A percentile compares a stretch with the other conserved stretches of the same genome.
Conservation (phyloP, 148 eudicot species). For the Gaultheria prostrata region DNA sequence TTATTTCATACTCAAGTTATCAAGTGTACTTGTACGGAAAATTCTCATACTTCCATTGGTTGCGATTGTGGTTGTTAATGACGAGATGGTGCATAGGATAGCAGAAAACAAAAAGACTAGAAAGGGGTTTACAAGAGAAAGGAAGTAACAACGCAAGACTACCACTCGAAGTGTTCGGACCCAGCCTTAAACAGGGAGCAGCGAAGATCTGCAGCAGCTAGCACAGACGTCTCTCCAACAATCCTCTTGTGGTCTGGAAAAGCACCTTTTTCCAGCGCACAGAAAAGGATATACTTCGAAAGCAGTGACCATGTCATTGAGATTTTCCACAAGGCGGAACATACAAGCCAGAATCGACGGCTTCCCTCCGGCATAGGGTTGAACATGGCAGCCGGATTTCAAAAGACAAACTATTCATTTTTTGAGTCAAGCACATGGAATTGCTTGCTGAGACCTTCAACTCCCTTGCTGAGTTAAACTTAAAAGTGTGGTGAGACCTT, state of each 20-base stretch:
- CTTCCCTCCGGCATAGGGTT: neutral
- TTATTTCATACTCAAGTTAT: too few relatives aligned
- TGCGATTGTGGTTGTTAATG: too few relatives aligned
- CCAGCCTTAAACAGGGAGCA: neutral
- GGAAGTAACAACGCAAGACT: neutral
- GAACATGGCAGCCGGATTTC: neutral
- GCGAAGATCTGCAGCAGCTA: neutral
- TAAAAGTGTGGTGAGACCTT: neutral
- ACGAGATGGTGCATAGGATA: neutral
- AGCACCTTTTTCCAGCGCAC: neutral
- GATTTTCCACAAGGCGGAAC: neutral
- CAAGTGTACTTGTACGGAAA: too few relatives aligned
- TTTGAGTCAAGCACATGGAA: neutral
- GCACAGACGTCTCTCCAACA: neutral
- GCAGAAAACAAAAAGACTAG: neutral
- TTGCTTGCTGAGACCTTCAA: neutral
- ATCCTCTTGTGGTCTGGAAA: neutral
- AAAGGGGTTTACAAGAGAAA: neutral
- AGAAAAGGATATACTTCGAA: neutral
- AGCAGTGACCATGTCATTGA: neutral
- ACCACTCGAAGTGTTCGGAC: neutral
- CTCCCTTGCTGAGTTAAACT: neutral
- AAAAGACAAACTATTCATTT: neutral
- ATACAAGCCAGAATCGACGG: neutral
- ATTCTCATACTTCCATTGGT: too few relatives aligned